A percentile compares a stretch with the other conserved stretches of the same genome.
Evolutionary conservation across 1,284 basidiomycete species (phyloP).

Genomic region (Naganishia sp.): DNA sequence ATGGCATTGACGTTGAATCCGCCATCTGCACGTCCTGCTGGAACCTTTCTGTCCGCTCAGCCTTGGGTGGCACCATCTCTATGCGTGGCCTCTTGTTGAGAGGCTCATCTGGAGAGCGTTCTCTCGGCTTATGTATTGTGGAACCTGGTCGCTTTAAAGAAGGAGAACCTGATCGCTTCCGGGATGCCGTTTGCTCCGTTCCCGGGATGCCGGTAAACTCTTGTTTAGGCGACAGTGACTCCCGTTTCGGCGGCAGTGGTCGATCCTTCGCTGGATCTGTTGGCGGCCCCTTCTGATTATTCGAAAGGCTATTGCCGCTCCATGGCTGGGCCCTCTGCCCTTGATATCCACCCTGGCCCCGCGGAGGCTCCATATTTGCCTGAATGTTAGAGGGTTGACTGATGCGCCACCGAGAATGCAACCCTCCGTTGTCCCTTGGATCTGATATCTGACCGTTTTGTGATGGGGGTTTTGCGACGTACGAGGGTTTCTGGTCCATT

Average conservation of each 20-base stretch:
- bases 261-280: not conserved
- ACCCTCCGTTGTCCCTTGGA: too few species aligned
- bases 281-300: not conserved
- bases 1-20: not conserved
- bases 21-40: conserved; percentile 1
- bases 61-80: not conserved
- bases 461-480: too few species aligned
- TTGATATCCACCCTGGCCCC: not conserved
- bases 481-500: too few species aligned
- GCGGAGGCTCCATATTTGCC: not conserved
- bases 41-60: not conserved
- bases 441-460: too few species aligned
- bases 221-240: conserved; percentile 6
- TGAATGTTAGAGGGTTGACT: too few species aligned
- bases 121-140: not conserved
- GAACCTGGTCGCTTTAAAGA: conserved; percentile 5
- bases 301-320: not conserved
- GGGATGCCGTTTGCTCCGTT: not conserved
- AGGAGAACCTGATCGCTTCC: conserved; percentile 5
- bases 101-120: not conserved
- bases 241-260: conserved; percentile 11
- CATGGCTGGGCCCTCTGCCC: not conserved
- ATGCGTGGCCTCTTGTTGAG: conserved; percentile 2
- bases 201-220: not conserved
- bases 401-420: too few species aligned